Percentiles rank a stretch among this genome's conserved stretches.
These are phyloP conservation scores for Parastagonospora avenae DNA, from an alignment of 2,329 filamentous ascomycete species.

Conservation along the genomic window DNA sequence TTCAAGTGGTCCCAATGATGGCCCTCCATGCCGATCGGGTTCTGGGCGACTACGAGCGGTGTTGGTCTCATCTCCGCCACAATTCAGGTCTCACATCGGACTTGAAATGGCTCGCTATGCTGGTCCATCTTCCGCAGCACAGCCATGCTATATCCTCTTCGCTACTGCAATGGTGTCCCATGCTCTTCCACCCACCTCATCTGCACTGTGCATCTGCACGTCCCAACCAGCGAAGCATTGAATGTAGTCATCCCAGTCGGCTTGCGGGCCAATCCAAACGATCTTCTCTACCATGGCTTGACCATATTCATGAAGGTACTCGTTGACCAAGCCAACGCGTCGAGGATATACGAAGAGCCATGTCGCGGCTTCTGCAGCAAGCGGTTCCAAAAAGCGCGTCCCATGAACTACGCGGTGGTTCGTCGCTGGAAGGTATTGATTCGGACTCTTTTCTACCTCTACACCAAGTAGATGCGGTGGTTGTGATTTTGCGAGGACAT, in stretches of 20 bases:
- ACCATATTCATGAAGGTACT: slow-evolving; percentile 50
- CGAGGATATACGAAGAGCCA: slow-evolving; percentile 63
- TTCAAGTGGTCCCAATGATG: too few relatives aligned
- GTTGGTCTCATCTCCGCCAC: too few relatives aligned
- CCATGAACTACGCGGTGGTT: slow-evolving; percentile 52
- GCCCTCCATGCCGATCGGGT: too few relatives aligned
- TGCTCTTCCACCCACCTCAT: slow-evolving; percentile 35
- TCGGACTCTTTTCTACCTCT: slow-evolving; percentile 54
- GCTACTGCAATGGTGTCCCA: slow-evolving; percentile 44
- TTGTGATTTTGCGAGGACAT: slow-evolving; percentile 36
- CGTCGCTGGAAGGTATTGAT: slow-evolving; percentile 51
- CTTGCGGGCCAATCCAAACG: slow-evolving; percentile 51
- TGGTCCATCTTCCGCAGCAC: too few relatives aligned
- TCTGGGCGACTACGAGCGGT: too few relatives aligned
- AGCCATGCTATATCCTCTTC: not conserved
- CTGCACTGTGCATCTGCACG: slow-evolving; percentile 23
- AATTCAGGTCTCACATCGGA: too few relatives aligned
- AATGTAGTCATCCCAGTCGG: slow-evolving; percentile 49
- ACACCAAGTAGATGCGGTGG: slow-evolving; percentile 51
- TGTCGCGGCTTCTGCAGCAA: slow-evolving; percentile 49
- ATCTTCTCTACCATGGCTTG: slow-evolving; percentile 39
- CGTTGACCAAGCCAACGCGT: slow-evolving; percentile 50
- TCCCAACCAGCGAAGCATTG: slow-evolving; percentile 30
- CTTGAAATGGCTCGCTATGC: too few relatives aligned
- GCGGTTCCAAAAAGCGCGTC: slow-evolving; percentile 50